Percentiles rank a stretch among this genome's conserved stretches.
These are phyloP conservation scores for Crithidia fasciculata DNA, from an alignment of 208 protist species.

Conservation along the genomic window DNA sequence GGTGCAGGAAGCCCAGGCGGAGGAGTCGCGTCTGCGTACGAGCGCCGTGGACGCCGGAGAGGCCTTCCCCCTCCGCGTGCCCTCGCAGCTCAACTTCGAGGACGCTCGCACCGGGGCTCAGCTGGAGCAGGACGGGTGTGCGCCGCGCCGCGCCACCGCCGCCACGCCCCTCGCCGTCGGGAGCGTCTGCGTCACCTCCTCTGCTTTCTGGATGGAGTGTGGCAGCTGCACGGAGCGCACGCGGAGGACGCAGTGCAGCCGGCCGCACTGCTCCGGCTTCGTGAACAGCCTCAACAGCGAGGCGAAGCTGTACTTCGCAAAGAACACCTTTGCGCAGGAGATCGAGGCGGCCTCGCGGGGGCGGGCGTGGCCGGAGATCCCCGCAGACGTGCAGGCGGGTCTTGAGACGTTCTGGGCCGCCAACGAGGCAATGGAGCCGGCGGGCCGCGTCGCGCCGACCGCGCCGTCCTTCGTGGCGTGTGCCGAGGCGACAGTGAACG, in stretches of 20 bases:
- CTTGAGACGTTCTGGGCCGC: constrained; percentile 44
- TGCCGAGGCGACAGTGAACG: constrained; percentile 59
- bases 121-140: constrained; percentile 47
- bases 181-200: constrained; percentile 61
- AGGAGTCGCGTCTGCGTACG: constrained; percentile 8
- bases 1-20: constrained; percentile 18
- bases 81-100: constrained; percentile 44
- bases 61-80: background rate
- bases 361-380: constrained; percentile 44
- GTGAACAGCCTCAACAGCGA: constrained; percentile 18
- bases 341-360: constrained; percentile 46
- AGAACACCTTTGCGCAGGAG: constrained; percentile 33
- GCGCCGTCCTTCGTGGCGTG: constrained; percentile 48
- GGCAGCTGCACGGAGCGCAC: constrained; percentile 48
- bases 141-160: constrained; percentile 18
- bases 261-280: constrained; percentile 51
- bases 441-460: constrained; percentile 12
- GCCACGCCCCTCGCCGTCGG: constrained; percentile 43
- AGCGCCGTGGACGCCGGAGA: constrained; percentile 2
- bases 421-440: constrained; percentile 49
- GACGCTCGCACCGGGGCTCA: constrained; percentile 21
- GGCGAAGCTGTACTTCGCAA: constrained; percentile 38
- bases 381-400: constrained; percentile 31
- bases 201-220: constrained; percentile 47
- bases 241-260: constrained; percentile 52